Evolutionary conservation across 2,329 filamentous ascomycete species (phyloP).

Genomic region (Ophioceras dolichostomum): DNA sequence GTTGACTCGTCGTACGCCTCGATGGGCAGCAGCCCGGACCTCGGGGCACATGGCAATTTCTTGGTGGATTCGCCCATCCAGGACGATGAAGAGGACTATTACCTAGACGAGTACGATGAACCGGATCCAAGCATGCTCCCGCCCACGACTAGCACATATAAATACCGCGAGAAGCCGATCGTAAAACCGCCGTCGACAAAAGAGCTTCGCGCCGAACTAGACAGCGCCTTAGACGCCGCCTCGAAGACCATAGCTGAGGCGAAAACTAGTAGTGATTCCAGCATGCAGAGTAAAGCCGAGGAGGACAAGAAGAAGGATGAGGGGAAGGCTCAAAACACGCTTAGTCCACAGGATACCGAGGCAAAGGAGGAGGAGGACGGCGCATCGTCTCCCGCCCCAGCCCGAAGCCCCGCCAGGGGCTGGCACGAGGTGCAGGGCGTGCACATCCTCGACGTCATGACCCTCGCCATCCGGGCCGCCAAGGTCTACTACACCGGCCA

Average conservation of each 20-base stretch:
- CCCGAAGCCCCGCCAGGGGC: conserved; percentile 25
- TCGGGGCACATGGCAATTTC: conserved; percentile 11
- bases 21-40: conserved; percentile 46
- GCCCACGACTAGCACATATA: conserved; percentile 95
- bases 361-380: conserved; percentile 9
- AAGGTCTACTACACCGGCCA: conserved; percentile 96
- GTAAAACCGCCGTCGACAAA: conserved; percentile 74
- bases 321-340: conserved; percentile 16
- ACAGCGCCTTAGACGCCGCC: conserved; percentile 57
- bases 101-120: conserved; percentile 49
- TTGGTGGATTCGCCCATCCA: conserved; percentile 35
- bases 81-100: conserved; percentile 27
- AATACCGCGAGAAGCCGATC: conserved; percentile 67
- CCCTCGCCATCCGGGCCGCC: conserved; percentile 86
- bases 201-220: conserved; percentile 58
- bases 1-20: conserved; percentile 48
- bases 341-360: background rate
- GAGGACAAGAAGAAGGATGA: background rate
- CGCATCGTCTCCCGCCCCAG: conserved; percentile 6
- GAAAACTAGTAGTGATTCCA: conserved; percentile 20
- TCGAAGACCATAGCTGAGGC: conserved; percentile 53
- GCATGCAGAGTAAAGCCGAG: conserved; percentile 14
- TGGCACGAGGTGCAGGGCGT: conserved; percentile 87
- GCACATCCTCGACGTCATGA: conserved; percentile 84
- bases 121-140: conserved; percentile 72